Evolutionary conservation across 495 filamentous ascomycete genomes (phyloP).

Genomic region (Glonium stellatum): DNA sequence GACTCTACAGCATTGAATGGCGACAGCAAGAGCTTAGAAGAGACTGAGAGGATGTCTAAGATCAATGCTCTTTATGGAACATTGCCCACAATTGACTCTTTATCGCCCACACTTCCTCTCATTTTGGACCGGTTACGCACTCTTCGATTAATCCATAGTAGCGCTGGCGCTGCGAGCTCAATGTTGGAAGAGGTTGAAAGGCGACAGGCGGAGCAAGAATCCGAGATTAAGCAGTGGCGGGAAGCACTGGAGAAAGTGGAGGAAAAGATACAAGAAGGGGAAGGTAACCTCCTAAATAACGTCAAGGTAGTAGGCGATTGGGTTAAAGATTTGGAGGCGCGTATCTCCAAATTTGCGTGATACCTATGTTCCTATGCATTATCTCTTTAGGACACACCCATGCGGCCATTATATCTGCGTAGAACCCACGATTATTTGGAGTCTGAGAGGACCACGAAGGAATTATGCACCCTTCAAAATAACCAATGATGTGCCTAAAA

Average conservation of each 20-base stretch:
- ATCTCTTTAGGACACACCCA: too few relatives aligned
- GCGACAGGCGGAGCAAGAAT: slow-evolving; percentile 72
- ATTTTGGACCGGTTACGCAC: slow-evolving; percentile 80
- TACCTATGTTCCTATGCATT: neutral
- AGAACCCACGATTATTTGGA: too few relatives aligned
- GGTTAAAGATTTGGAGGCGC: slow-evolving; percentile 80
- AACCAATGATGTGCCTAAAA: too few relatives aligned
- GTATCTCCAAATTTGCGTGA: slow-evolving; percentile 46
- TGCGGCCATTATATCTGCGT: too few relatives aligned
- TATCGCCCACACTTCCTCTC: slow-evolving; percentile 77
- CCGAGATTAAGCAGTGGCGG: slow-evolving; percentile 79
- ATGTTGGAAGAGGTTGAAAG: slow-evolving; percentile 68
- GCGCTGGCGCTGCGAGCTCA: slow-evolving; percentile 78
- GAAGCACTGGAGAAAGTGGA: slow-evolving; percentile 77
- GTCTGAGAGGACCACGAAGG: too few relatives aligned
- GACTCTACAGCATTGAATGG: slow-evolving; percentile 1
- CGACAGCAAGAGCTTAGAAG: slow-evolving; percentile 15
- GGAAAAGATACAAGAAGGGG: slow-evolving; percentile 58
- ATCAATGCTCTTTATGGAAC: slow-evolving; percentile 89
- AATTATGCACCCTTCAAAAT: too few relatives aligned
- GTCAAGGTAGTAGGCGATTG: slow-evolving; percentile 74
- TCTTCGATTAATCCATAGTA: slow-evolving; percentile 75
- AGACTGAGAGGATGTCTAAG: slow-evolving; percentile 58
- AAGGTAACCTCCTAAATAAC: slow-evolving; percentile 65
- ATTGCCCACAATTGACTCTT: slow-evolving; percentile 78